These are phyloP conservation scores for Lithohypha guttulata DNA, from an alignment of 2,329 filamentous ascomycete genomes.

Conservation along the genomic window DNA sequence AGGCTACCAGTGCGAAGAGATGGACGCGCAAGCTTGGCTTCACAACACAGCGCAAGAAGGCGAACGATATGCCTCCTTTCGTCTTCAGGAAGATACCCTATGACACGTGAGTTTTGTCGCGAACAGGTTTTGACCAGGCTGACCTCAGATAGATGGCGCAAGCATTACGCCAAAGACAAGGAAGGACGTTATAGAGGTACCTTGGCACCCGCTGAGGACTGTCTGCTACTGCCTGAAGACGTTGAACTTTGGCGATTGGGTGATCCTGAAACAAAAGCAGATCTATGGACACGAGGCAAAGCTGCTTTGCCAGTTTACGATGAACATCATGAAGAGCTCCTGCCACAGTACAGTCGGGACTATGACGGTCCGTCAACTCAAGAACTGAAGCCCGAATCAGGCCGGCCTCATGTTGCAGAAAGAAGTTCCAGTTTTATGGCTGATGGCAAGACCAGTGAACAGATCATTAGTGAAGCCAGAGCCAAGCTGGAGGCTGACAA, in stretches of 20 bases:
- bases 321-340: slow-evolving; percentile 9
- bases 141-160: slow-evolving; percentile 10
- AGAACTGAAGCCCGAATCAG: neutral
- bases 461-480: slow-evolving; percentile 14
- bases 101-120: slow-evolving; percentile 4
- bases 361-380: neutral
- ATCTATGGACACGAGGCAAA: slow-evolving; percentile 16
- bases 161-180: slow-evolving; percentile 20
- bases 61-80: slow-evolving; percentile 12
- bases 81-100: slow-evolving; percentile 17
- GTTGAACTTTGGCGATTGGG: slow-evolving; percentile 18
- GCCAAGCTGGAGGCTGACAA: slow-evolving; percentile 4
- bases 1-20: slow-evolving; percentile 10
- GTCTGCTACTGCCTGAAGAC: slow-evolving; percentile 17
- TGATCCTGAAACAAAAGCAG: slow-evolving; percentile 14
- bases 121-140: neutral
- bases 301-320: slow-evolving; percentile 16
- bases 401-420: neutral
- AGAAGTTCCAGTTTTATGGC: neutral
- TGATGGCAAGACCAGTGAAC: slow-evolving; percentile 14
- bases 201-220: slow-evolving; percentile 17
- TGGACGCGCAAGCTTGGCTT: slow-evolving; percentile 14
- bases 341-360: slow-evolving; percentile 13
- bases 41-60: slow-evolving; percentile 13
- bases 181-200: slow-evolving; percentile 16